Evolutionary conservation across 116 monocot genomes (phyloP), one percentile per base, ranked within the genome.

Genomic region (Iris pallida): DNA sequence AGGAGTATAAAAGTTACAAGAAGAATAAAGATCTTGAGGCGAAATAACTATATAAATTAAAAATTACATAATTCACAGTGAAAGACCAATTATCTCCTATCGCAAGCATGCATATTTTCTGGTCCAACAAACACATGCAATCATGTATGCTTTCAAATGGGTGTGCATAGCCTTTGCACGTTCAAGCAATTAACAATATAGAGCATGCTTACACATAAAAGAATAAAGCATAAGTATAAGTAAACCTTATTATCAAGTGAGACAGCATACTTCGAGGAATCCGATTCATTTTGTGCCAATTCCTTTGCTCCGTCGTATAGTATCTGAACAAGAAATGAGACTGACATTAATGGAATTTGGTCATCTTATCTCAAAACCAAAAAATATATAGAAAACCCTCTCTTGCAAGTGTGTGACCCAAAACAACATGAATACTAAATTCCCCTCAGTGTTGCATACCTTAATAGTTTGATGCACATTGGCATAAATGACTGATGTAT

Each of bases 381-480:
- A 14, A 40, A 20, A 30, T 30, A 30, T 30, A 30, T 30, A 30
- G 30, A 30, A 46, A 59, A 19, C 11, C 53, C 53, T 45, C 17
- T 76, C 46, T 72, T 41, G 47, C 20, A 68, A 71, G 30, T 17
- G 66, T 40, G 53, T 69, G 18, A 79, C 58, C 58, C 68, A 70
- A 70, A 44, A 30, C 30, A 30, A 30, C 30, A 30, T 30, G 30
- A 30, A 0, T 30, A 30, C 30, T 30, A 30, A 30, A 88, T 88
- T 84, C 80, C 86, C 84, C 79, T 82, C 62, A 78, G 65, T 78
- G 87, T 80, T 85, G 81, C 95, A 61, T 95, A 95, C 95, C 91
- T 95, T 95, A 77, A 95, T 91, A 80, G 95, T 88, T 84, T 95
- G 95, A 84, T 78, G 91, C 15, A 91, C 89, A 66, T 95, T 95